Percentiles rank a stretch among this genome's conserved stretches.
These are phyloP conservation scores for Populus euphratica DNA, from an alignment of 345 rosid genomes.

Conservation along the genomic window DNA sequence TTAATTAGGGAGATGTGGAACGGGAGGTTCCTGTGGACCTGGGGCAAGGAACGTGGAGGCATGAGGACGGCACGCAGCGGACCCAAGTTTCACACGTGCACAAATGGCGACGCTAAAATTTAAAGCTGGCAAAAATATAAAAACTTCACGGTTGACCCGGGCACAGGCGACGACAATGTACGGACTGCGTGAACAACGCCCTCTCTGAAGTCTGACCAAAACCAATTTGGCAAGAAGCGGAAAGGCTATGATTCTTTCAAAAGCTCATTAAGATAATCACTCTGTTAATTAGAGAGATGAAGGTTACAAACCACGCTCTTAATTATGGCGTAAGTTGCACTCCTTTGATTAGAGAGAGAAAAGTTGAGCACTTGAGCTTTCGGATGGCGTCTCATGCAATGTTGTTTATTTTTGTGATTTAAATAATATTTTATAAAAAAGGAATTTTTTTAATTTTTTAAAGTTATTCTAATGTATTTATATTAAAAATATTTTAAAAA, in stretches of 20 bases:
- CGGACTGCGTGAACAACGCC: conserved; percentile 25
- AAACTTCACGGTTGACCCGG: neutral
- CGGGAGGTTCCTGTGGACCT: conserved; percentile 1
- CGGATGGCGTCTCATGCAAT: neutral
- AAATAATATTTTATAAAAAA: too few species aligned
- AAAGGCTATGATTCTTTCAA: neutral
- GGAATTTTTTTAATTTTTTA: too few species aligned
- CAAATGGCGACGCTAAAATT: conserved; percentile 4
- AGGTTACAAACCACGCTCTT: neutral
- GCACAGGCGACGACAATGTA: conserved; percentile 11
- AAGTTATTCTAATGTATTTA: too few species aligned
- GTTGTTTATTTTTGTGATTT: too few species aligned
- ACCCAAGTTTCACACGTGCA: neutral
- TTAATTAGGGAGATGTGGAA: neutral
- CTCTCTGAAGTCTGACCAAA: neutral
- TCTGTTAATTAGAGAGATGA: too few species aligned
- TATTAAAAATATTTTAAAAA: too few species aligned
- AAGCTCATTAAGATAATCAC: neutral
- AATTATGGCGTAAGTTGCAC: neutral
- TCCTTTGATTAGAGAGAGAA: neutral
- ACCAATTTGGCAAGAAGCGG: neutral
- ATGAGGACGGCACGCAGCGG: neutral
- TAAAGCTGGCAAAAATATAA: neutral
- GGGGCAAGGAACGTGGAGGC: conserved; percentile 14
- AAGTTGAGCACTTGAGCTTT: neutral